These are phyloP conservation scores for Corinectria fuckeliana DNA, from an alignment of 2,329 filamentous ascomycete species.

Conservation along the genomic window DNA sequence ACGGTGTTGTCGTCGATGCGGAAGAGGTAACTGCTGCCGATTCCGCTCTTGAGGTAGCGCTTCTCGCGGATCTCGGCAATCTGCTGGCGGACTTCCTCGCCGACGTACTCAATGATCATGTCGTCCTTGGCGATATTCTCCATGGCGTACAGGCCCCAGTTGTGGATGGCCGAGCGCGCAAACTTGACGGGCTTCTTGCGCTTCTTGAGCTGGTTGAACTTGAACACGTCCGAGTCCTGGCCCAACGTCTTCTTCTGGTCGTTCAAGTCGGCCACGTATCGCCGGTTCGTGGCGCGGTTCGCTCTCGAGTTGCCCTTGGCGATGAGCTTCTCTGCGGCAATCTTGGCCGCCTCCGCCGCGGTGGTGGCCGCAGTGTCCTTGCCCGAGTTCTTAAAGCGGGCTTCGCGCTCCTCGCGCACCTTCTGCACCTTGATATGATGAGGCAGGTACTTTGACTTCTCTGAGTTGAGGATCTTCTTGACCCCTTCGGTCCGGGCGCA, in stretches of 20 bases:
- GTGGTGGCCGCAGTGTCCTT: conserved; percentile 70
- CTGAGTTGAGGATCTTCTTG: conserved; percentile 94
- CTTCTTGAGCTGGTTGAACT: conserved; percentile 99
- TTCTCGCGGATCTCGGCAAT: conserved; percentile 96
- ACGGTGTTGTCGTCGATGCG: conserved; percentile 97
- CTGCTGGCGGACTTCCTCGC: conserved; percentile 94
- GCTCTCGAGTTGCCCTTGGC: conserved; percentile 91
- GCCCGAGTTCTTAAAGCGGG: conserved; percentile 69
- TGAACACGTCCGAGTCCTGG: conserved; percentile 86
- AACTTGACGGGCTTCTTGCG: conserved; percentile 99
- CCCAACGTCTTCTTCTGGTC: conserved; percentile 89
- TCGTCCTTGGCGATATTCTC: conserved; percentile 97
- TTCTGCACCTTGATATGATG: conserved; percentile 97
- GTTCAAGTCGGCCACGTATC: conserved; percentile 92
- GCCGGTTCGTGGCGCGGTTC: conserved; percentile 94
- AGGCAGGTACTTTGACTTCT: conserved; percentile 97
- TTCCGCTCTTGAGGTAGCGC: conserved; percentile 92
- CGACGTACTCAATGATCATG: conserved; percentile 99
- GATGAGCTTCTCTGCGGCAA: conserved; percentile 79
- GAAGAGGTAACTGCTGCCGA: conserved; percentile 97
- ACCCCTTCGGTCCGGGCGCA: conserved; percentile 90
- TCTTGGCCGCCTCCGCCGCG: conserved; percentile 73
- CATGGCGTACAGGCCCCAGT: conserved; percentile 97
- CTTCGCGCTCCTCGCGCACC: conserved; percentile 88
- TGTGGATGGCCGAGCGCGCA: conserved; percentile 95